A percentile compares a stretch with the other conserved stretches of the same genome.
Conservation (phyloP, 495 filamentous ascomycete genomes). For the Xylaria bambusicola region DNA sequence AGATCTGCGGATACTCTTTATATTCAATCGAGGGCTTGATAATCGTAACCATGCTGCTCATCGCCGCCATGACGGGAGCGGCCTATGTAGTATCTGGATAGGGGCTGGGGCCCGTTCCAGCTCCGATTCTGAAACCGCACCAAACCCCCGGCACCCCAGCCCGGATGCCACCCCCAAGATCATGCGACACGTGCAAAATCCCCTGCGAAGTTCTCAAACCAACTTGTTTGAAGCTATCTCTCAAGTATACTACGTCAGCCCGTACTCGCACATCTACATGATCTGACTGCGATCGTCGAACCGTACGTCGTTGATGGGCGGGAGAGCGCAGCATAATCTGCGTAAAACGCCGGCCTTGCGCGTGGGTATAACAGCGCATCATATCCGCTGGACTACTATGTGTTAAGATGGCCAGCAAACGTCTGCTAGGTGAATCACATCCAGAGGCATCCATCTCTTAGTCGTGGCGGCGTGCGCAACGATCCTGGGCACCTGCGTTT, state of each 20-base stretch:
- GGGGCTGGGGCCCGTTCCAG: background rate
- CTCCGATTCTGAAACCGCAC: slow-evolving; percentile 13
- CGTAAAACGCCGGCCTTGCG: background rate
- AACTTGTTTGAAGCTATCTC: slow-evolving; percentile 12
- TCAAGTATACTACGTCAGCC: slow-evolving; percentile 5
- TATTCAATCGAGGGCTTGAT: background rate
- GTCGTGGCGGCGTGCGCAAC: slow-evolving; percentile 2
- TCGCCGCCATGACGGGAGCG: background rate
- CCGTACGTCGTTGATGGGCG: slow-evolving; percentile 1
- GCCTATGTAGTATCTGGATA: background rate
- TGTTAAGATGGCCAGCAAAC: no score
- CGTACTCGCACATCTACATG: slow-evolving; percentile 8
- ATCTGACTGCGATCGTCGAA: slow-evolving; percentile 1
- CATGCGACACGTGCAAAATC: slow-evolving; percentile 16
- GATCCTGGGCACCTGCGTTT: background rate
- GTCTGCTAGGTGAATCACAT: no score
- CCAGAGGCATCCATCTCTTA: no score
- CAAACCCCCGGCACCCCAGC: slow-evolving; percentile 2
- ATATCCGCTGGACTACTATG: background rate
- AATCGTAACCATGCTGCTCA: background rate
- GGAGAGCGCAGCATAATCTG: background rate
- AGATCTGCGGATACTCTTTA: slow-evolving; percentile 9
- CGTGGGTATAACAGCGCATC: background rate
- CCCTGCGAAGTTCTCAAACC: slow-evolving; percentile 10
- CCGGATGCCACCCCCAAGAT: slow-evolving; percentile 14